Percentiles rank a stretch among this genome's conserved stretches.
These are phyloP conservation scores for Asterionellopsis glacialis DNA, from an alignment of 108 stramenopile species.

Conservation along the genomic window DNA sequence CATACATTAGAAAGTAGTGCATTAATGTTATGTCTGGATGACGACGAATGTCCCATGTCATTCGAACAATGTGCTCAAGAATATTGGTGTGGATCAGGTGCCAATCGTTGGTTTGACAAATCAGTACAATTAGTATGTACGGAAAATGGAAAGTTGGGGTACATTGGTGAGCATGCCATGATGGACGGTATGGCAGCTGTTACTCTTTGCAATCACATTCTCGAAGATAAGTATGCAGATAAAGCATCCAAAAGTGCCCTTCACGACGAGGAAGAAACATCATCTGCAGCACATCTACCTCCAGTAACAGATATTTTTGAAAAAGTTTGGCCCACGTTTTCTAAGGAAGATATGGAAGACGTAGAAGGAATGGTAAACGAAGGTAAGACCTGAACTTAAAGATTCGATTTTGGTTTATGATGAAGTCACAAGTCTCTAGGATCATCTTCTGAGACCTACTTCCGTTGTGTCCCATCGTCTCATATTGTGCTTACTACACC, in stretches of 20 bases:
- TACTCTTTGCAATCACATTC: conserved; percentile 53
- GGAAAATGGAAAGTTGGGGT: conserved; percentile 52
- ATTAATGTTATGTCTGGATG: conserved; percentile 37
- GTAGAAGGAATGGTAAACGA: neutral
- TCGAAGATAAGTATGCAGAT: conserved; percentile 52
- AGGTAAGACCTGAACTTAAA: conserved; percentile 1
- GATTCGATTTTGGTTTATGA: too few relatives aligned
- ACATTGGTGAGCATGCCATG: conserved; percentile 71
- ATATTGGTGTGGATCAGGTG: conserved; percentile 16
- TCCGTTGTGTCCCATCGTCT: neutral
- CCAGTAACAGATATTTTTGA: conserved; percentile 60
- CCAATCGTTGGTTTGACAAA: conserved; percentile 68
- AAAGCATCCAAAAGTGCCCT: too few relatives aligned
- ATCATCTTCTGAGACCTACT: neutral
- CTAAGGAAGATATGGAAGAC: too few relatives aligned
- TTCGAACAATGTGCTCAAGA: conserved; percentile 6
- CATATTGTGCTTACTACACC: neutral
- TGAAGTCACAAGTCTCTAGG: conserved; percentile 4
- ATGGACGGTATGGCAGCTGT: conserved; percentile 92
- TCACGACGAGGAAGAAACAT: conserved; percentile 7
- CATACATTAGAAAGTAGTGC: conserved; percentile 33
- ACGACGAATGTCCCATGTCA: conserved; percentile 10
- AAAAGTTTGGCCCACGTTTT: neutral
- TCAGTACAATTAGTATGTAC: conserved; percentile 51
- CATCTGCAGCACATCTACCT: conserved; percentile 15